phyloP scores from a whole-genome alignment of 331 rosid genomes.

The Malus hybrid region DNA sequence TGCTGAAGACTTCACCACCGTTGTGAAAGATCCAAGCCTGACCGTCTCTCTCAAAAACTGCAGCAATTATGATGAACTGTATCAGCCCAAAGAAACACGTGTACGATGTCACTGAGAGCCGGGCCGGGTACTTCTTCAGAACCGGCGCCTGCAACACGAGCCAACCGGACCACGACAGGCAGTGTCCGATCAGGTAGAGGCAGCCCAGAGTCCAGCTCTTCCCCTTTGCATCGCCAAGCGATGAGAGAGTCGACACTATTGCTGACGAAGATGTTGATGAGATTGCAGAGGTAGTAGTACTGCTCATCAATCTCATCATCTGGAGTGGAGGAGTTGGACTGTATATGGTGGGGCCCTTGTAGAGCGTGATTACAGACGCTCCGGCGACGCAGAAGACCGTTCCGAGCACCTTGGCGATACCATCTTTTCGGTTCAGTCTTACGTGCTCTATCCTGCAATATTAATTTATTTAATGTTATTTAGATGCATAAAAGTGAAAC shows the following conservation, averaged over 20 bases:
- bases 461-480: neutral
- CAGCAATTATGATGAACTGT: conserved; percentile 71
- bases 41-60: conserved; percentile 47
- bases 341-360: conserved; percentile 89
- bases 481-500: no score
- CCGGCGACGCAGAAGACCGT: conserved; percentile 79
- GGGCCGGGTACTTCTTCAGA: conserved; percentile 88
- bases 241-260: conserved; percentile 4
- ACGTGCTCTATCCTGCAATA: conserved; percentile 75
- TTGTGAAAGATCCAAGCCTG: conserved; percentile 81
- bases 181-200: conserved; percentile 77
- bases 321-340: conserved; percentile 55
- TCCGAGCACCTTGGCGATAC: conserved; percentile 72
- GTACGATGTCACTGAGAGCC: conserved; percentile 87
- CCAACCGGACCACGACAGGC: conserved; percentile 95
- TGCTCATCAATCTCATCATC: conserved; percentile 2
- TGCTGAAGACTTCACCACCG: conserved; percentile 73
- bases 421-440: conserved; percentile 66
- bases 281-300: neutral
- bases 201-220: conserved; percentile 97
- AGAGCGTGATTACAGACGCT: conserved; percentile 82
- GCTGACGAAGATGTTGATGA: neutral
- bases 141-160: conserved; percentile 91
- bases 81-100: conserved; percentile 90
- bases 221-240: conserved; percentile 59